phyloP scores from a whole-genome alignment of 2,329 filamentous ascomycete species.

The Pseudogymnoascus sp. region DNA sequence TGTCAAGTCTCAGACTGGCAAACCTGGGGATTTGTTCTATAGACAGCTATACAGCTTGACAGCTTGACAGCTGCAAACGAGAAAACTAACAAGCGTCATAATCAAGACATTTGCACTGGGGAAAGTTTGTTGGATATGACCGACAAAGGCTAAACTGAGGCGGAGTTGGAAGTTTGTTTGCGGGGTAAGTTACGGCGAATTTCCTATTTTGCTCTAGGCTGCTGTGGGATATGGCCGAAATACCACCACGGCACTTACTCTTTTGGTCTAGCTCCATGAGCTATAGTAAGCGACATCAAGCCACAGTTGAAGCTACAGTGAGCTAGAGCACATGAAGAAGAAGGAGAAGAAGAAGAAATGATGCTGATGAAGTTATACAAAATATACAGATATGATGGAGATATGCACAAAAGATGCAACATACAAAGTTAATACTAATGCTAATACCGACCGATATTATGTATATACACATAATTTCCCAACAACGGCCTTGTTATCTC shows the following conservation, averaged over 20 bases:
- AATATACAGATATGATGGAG: not conserved
- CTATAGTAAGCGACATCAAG: conserved; percentile 33
- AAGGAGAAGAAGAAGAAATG: not conserved
- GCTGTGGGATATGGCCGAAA: conserved; percentile 4
- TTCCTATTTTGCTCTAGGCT: not conserved
- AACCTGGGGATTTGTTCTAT: not conserved
- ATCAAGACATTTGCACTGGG: not conserved
- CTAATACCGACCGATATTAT: not conserved
- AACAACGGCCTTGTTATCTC: not conserved
- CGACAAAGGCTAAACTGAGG: not conserved
- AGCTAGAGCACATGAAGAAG: not conserved
- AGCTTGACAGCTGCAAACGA: not conserved
- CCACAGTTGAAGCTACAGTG: conserved; percentile 25
- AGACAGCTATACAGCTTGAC: not conserved
- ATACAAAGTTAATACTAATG: not conserved
- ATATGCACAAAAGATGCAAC: not conserved
- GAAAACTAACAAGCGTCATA: not conserved
- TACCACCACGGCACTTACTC: conserved; percentile 4
- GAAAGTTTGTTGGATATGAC: not conserved
- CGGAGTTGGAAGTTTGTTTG: not conserved
- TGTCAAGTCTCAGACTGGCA: not conserved
- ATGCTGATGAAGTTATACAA: not conserved
- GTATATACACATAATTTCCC: not conserved
- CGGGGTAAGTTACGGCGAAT: not conserved
- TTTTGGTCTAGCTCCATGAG: not conserved